Evolutionary conservation across 1,284 basidiomycete genomes (phyloP).

Genomic region (Ustilago shanxiensis): DNA sequence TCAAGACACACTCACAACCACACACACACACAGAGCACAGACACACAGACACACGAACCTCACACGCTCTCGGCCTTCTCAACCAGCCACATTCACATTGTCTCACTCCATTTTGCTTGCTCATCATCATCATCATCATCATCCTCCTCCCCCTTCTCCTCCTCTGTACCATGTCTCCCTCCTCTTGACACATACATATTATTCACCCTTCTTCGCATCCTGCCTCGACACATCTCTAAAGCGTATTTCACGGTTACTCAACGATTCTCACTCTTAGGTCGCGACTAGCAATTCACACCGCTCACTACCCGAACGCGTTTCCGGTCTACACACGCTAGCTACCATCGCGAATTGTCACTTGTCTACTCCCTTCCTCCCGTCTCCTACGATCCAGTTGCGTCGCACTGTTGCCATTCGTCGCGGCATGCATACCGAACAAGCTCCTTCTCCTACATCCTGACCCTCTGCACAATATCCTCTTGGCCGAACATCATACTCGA

Average conservation of each 20-base stretch:
- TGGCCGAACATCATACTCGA: not conserved
- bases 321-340: not conserved
- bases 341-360: conserved; percentile 1
- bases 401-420: not conserved
- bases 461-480: not conserved
- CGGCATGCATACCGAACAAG: not conserved
- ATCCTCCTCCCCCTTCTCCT: too few relatives aligned
- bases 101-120: too few relatives aligned
- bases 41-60: not conserved
- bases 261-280: not conserved
- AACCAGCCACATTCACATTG: not conserved
- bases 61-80: conserved; percentile 4
- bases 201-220: not conserved
- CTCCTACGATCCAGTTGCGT: not conserved
- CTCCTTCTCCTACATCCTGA: not conserved
- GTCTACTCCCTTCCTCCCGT: not conserved
- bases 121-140: not conserved
- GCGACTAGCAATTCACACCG: not conserved
- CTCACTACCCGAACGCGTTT: not conserved
- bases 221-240: not conserved
- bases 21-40: not conserved
- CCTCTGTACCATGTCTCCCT: not conserved
- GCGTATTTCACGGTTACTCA: not conserved
- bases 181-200: not conserved
- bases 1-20: not conserved